Percentiles rank a stretch among this genome's conserved stretches.
Conservation (phyloP, 164 flowering plant species). For the Dillenia turbinata region DNA sequence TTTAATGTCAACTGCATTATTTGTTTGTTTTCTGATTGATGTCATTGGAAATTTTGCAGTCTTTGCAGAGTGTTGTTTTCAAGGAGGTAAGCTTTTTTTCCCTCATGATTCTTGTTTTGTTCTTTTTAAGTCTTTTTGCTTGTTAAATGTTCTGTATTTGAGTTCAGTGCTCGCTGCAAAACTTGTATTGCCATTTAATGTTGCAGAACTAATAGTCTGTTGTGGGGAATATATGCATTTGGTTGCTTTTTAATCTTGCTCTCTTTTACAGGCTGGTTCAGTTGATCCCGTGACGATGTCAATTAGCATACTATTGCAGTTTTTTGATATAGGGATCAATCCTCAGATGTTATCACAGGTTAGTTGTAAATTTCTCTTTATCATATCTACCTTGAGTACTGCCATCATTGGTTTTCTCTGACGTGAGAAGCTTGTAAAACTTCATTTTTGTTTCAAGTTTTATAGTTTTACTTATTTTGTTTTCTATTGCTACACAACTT, state of each 20-base stretch:
- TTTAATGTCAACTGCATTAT: not conserved
- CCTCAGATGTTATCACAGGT: conserved; percentile 87
- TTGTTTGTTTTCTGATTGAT: conserved; percentile 18
- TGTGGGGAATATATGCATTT: no score
- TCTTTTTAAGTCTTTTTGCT: conserved; percentile 1
- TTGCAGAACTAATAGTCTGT: no score
- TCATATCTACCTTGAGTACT: not conserved
- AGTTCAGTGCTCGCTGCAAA: no score
- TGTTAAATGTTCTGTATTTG: not conserved
- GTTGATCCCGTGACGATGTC: conserved; percentile 93
- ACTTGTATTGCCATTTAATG: no score
- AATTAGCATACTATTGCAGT: conserved; percentile 83
- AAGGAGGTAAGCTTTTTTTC: conserved; percentile 57
- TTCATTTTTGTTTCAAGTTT: not conserved
- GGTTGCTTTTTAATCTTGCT: conserved; percentile 3
- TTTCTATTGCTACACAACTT: no score
- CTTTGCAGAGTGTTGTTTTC: conserved; percentile 97
- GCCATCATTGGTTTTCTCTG: no score
- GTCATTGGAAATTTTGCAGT: conserved; percentile 58
- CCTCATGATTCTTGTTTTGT: not conserved
- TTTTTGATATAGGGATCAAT: conserved; percentile 93
- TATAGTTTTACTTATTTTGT: no score
- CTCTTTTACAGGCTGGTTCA: conserved; percentile 73
- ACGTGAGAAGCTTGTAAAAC: no score
- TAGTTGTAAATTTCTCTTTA: conserved; percentile 11